Base-by-base conservation (phyloP, 768 basidiomycete species). In the Boletus rubropictus region DNA sequence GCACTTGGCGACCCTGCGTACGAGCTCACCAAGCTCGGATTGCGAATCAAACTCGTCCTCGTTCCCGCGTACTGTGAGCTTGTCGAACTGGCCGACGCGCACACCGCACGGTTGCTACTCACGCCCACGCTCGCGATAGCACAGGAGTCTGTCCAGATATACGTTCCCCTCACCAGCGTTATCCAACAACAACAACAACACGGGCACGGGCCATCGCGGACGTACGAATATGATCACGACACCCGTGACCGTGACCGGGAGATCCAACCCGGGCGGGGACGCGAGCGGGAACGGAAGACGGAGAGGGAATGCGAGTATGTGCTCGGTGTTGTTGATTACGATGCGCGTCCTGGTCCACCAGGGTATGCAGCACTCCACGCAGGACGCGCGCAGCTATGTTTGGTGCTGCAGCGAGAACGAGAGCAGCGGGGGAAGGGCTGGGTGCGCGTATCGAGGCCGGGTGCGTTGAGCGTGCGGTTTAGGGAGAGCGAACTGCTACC, bases 261-360 rank as follows among this genome's bases (percentile, higher is more conserved):
- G 4, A 9, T 27, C 7, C 54, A 39, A 8, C 27, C 10, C 2
- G 43, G 38, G 6, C 48, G 55, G 9, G 54, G 43, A 20, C 32
- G 34, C 2, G 52, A 46, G 29, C 44, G 42, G 0, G 53, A 50
- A 1, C 12, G 27, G 7, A 21, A 39, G 9, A 0, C 25, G 18
- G 40, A 55, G 17, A 31, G 43, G 28, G 54, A 47, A 15, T 45
- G 54, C 0, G 59, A 61, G 39, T 59, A 50, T 5, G 54, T 18
- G 15, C 57, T 61, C 12, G 57, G 54, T 5, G 60, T 62, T 5
- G 46, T 61, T 0, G 57, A 61, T 29, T 60, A 62, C 20, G 59
- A 61, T 31, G 32, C 9, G 17, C 57, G 60, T 24, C 21, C 49
- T 14, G 60, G 59, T 39, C 60, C 50, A 5, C 41, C 51, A 0